Conservation (phyloP, 1,284 basidiomycete genomes). For the Phlebopus sp. region DNA sequence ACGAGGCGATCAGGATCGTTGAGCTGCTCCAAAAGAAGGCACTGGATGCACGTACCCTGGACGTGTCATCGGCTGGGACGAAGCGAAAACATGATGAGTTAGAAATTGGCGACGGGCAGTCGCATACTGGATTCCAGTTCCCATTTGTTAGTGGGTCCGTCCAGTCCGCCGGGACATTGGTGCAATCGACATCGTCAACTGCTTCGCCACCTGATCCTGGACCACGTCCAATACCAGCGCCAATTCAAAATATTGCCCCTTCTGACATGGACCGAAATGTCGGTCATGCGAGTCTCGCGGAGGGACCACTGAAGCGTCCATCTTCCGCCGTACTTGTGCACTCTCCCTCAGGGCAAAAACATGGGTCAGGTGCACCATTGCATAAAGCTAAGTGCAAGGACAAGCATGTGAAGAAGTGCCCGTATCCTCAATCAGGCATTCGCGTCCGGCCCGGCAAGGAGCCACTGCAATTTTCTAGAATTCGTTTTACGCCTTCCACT, state of each 20-base stretch:
- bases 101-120: conserved; percentile 35
- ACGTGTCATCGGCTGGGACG: conserved; percentile 28
- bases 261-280: conserved; percentile 3
- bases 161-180: conserved; percentile 11
- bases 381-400: conserved; percentile 29
- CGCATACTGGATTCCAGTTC: conserved; percentile 40
- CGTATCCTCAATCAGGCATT: conserved; percentile 41
- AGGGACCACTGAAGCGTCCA: conserved; percentile 16
- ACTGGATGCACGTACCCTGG: conserved; percentile 32
- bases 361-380: conserved; percentile 2
- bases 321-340: conserved; percentile 4
- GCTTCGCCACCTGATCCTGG: neutral
- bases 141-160: conserved; percentile 47
- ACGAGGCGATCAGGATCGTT: conserved; percentile 44
- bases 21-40: conserved; percentile 49
- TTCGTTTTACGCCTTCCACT: conserved; percentile 7
- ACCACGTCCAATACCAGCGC: neutral
- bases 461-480: conserved; percentile 21
- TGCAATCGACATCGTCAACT: neutral
- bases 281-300: conserved; percentile 8
- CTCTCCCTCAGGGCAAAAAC: conserved; percentile 10
- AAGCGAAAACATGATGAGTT: conserved; percentile 56
- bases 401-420: conserved; percentile 37
- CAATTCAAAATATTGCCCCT: neutral
- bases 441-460: conserved; percentile 41